Evolutionary conservation across 192 early-diverging fungal genomes (phyloP).

Genomic region (Gaertneriomyces sp.): DNA sequence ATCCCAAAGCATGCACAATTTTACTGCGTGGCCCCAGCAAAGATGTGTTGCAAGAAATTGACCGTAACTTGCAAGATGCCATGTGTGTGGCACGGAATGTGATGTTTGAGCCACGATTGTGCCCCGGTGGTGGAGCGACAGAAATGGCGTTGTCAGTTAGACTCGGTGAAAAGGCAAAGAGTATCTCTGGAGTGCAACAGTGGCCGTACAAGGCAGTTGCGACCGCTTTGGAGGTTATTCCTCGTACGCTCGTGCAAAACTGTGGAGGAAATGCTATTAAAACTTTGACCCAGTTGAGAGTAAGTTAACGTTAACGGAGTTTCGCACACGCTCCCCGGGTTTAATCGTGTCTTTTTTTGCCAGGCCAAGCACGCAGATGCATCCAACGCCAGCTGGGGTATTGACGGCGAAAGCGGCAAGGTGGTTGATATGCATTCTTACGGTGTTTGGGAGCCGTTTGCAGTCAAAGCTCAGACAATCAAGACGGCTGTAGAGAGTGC

Average conservation of each 20-base stretch:
- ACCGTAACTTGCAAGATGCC: constrained; percentile 98
- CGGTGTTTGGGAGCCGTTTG: constrained; percentile 97
- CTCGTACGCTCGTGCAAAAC: constrained; percentile 97
- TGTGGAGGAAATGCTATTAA: constrained; percentile 99
- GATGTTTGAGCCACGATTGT: constrained; percentile 87
- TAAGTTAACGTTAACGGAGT: constrained; percentile 14
- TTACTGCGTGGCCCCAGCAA: constrained; percentile 94
- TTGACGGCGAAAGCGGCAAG: constrained; percentile 88
- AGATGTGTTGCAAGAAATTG: constrained; percentile 96
- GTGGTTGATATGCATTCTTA: constrained; percentile 96
- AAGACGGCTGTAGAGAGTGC: constrained; percentile 96
- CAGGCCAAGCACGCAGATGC: constrained; percentile 83
- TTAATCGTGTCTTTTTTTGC: constrained; percentile 4
- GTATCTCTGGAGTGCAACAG: constrained; percentile 85
- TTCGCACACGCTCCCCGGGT: not conserved
- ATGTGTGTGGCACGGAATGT: constrained; percentile 99
- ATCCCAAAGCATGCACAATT: constrained; percentile 98
- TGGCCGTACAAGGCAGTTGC: constrained; percentile 96
- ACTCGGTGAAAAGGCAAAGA: constrained; percentile 85
- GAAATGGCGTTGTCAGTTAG: constrained; percentile 96
- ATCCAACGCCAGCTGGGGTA: constrained; percentile 86
- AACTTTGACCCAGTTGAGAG: constrained; percentile 82
- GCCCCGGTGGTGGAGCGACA: constrained; percentile 95
- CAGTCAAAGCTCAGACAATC: constrained; percentile 99
- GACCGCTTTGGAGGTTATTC: constrained; percentile 95